Conservation (phyloP, 768 basidiomycete genomes). For the Mycena capillaripes region DNA sequence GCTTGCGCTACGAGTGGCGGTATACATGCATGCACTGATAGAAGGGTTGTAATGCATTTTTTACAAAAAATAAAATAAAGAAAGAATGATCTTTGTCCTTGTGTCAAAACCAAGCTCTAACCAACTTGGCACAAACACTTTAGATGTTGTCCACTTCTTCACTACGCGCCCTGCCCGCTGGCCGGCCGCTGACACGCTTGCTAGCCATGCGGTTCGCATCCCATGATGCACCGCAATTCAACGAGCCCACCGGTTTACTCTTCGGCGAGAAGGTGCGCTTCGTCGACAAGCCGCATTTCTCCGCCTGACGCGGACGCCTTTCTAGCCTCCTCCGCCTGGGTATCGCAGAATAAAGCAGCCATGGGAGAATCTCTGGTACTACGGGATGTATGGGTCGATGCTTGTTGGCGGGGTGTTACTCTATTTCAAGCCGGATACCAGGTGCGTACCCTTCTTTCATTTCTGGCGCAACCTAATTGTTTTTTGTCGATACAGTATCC, state of each 20-base stretch:
- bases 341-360: constrained; percentile 90
- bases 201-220: constrained; percentile 71
- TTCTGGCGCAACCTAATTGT: background rate
- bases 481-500: constrained; percentile 76
- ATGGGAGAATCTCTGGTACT: constrained; percentile 93
- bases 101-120: background rate
- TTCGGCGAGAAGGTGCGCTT: constrained; percentile 88
- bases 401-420: constrained; percentile 79
- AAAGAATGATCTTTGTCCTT: background rate
- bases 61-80: no score
- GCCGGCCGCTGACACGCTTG: constrained; percentile 48
- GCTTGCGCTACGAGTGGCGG: no score
- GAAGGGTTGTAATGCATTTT: no score
- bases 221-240: constrained; percentile 86
- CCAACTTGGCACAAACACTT: constrained; percentile 13
- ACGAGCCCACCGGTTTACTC: constrained; percentile 89
- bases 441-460: constrained; percentile 61
- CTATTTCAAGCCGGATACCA: constrained; percentile 95
- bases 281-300: constrained; percentile 3
- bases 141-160: constrained; percentile 64
- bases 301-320: background rate
- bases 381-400: constrained; percentile 94
- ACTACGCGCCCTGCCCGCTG: constrained; percentile 60
- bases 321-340: constrained; percentile 81
- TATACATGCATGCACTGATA: no score